These are phyloP conservation scores for Hymenoscyphus albidus DNA, from an alignment of 2,329 filamentous ascomycete genomes.

Conservation along the genomic window DNA sequence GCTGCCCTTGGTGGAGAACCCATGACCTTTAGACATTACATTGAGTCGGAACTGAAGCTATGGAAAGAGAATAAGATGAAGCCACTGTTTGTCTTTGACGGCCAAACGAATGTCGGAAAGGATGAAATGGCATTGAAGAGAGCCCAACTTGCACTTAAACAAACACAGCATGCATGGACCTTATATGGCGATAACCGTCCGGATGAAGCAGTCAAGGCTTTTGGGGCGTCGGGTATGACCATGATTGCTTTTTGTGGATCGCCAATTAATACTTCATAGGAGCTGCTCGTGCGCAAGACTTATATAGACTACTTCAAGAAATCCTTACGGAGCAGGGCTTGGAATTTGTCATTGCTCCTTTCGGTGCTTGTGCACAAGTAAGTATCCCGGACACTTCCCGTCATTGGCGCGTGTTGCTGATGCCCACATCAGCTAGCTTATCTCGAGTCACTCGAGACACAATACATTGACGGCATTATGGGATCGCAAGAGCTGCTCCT, in stretches of 20 bases:
- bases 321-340: slow-evolving; percentile 66
- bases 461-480: slow-evolving; percentile 72
- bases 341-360: slow-evolving; percentile 79
- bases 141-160: slow-evolving; percentile 61
- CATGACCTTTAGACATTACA: slow-evolving; percentile 68
- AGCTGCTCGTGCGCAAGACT: slow-evolving; percentile 64
- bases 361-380: slow-evolving; percentile 84
- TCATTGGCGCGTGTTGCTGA: not conserved
- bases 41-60: slow-evolving; percentile 70
- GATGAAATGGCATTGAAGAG: slow-evolving; percentile 65
- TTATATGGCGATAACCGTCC: slow-evolving; percentile 80
- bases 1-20: slow-evolving; percentile 87
- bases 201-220: slow-evolving; percentile 76
- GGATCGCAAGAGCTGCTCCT: slow-evolving; percentile 81
- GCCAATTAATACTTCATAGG: slow-evolving; percentile 47
- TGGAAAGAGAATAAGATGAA: slow-evolving; percentile 68
- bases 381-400: slow-evolving; percentile 25
- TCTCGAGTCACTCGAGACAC: slow-evolving; percentile 63
- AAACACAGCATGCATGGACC: slow-evolving; percentile 78
- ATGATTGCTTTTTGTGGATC: not conserved
- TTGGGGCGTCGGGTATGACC: slow-evolving; percentile 71
- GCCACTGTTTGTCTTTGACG: slow-evolving; percentile 91
- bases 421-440: slow-evolving; percentile 62
- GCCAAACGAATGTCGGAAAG: slow-evolving; percentile 73
- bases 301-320: slow-evolving; percentile 73